Evolutionary conservation across 164 flowering plant species (phyloP).

Genomic region (Litsea cubeba): DNA sequence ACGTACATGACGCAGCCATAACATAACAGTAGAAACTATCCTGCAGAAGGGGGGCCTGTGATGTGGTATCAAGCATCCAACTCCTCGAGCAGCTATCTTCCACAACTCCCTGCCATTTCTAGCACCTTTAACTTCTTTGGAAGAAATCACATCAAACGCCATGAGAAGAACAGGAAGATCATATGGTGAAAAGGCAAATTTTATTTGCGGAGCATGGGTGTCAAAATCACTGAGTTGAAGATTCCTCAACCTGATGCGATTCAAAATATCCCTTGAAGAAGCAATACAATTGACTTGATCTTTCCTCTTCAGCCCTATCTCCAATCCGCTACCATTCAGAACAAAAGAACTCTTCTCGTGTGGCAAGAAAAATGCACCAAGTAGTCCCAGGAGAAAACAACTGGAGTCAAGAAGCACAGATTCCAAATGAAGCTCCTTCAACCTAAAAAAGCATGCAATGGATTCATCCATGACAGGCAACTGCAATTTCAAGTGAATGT

Average conservation of each 20-base stretch:
- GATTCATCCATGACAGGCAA: conserved; percentile 33
- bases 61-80: conserved; percentile 27
- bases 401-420: conserved; percentile 25
- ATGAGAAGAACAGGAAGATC: conserved; percentile 36
- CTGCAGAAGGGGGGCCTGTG: conserved; percentile 38
- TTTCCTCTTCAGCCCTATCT: conserved; percentile 41
- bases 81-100: conserved; percentile 52
- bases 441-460: conserved; percentile 26
- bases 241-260: conserved; percentile 32
- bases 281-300: conserved; percentile 28
- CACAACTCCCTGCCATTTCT: conserved; percentile 77
- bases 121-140: conserved; percentile 27
- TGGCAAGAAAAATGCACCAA: conserved; percentile 37
- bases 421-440: conserved; percentile 38
- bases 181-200: conserved; percentile 42
- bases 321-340: conserved; percentile 37
- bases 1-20: conserved; percentile 57
- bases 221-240: conserved; percentile 40
- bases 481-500: conserved; percentile 42
- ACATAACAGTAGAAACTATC: conserved; percentile 29
- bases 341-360: conserved; percentile 29
- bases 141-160: conserved; percentile 21
- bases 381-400: conserved; percentile 42
- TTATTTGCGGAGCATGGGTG: conserved; percentile 39
- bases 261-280: conserved; percentile 25